Evolutionary conservation across 2,329 filamentous ascomycete species (phyloP), one percentile per base, ranked within the genome.

Genomic region (Leptosphaerulina australis): DNA sequence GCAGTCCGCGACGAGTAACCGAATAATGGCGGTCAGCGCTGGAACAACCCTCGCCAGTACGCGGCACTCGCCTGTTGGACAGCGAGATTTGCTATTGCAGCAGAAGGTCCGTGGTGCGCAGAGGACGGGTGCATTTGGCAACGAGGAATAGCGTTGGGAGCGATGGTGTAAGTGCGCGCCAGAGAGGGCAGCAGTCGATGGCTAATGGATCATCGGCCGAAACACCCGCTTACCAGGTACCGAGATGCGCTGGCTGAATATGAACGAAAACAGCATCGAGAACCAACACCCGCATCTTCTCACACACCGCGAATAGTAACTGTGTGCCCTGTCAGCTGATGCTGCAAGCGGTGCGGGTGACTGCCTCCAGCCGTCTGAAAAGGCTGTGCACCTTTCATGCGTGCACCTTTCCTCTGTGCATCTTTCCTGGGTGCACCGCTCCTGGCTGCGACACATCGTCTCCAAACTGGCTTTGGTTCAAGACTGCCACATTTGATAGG

Each of bases 31-130:
- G 64, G 61, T 64, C 61, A 64, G 55, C 53, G 45, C 48, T 53
- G 58, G 55, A 55, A 55, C 49, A 39, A 49, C 46, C 44, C 40
- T 44, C 44, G 53, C 47, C 53, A 48, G 50, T 48, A 67, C 67
- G 62, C 66, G 67, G 66, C 68, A 55, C 40, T 56, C 62, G 50
- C 57, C 60, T 56, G 67, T 66, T 69, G 68, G 68, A 60, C 62
- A 46, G 56, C 56, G 50, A 50, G 46, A 34, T 55, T 59, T 51
- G 64, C 56, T 60, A 57, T 51, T 48, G 53, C 51, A 48, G 55
- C 53, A 62, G 58, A 56, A 39, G 46, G 45, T 45, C 33, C 57
- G 60, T 63, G 56, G 62, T 58, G 62, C 54, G 54, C 39, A 44
- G 57, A 45, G 50, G 39, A 41, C 45, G 44, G 48, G 54, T 26